Percentiles rank a stretch among this genome's conserved stretches.
Evolutionary conservation across 345 rosid species (phyloP).

Genomic region (Acer saccharum): DNA sequence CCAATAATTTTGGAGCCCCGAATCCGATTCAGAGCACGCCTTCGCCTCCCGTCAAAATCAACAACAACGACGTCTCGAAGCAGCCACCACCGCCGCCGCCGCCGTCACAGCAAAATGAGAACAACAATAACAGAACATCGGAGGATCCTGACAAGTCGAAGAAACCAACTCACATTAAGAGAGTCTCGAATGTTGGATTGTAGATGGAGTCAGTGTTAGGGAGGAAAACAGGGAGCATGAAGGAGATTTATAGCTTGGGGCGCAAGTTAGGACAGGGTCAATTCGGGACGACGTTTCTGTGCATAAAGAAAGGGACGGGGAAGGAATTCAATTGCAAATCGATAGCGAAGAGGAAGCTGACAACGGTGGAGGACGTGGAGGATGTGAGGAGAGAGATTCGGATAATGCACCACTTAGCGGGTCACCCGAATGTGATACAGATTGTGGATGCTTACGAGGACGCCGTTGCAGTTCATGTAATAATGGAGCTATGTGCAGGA

Average conservation of each 20-base stretch:
- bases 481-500: slow-evolving; percentile 94
- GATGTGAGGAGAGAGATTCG: slow-evolving; percentile 96
- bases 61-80: slow-evolving; percentile 32
- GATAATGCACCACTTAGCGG: slow-evolving; percentile 94
- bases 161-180: slow-evolving; percentile 59
- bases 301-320: slow-evolving; percentile 61
- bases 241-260: slow-evolving; percentile 78
- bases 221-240: slow-evolving; percentile 76
- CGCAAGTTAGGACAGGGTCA: slow-evolving; percentile 96
- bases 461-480: slow-evolving; percentile 81
- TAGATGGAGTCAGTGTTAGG: slow-evolving; percentile 74
- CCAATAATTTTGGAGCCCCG: slow-evolving; percentile 29
- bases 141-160: slow-evolving; percentile 39
- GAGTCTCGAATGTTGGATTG: slow-evolving; percentile 59
- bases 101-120: not conserved
- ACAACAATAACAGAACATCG: slow-evolving; percentile 17
- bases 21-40: slow-evolving; percentile 52
- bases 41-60: slow-evolving; percentile 69
- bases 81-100: not conserved
- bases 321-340: slow-evolving; percentile 85
- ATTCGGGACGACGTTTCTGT: slow-evolving; percentile 89
- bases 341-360: slow-evolving; percentile 78
- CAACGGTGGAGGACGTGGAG: slow-evolving; percentile 72
- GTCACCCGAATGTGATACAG: slow-evolving; percentile 82
- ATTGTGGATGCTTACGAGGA: slow-evolving; percentile 90